Conservation (phyloP, 75 land plant species). For the Picea glauca region DNA sequence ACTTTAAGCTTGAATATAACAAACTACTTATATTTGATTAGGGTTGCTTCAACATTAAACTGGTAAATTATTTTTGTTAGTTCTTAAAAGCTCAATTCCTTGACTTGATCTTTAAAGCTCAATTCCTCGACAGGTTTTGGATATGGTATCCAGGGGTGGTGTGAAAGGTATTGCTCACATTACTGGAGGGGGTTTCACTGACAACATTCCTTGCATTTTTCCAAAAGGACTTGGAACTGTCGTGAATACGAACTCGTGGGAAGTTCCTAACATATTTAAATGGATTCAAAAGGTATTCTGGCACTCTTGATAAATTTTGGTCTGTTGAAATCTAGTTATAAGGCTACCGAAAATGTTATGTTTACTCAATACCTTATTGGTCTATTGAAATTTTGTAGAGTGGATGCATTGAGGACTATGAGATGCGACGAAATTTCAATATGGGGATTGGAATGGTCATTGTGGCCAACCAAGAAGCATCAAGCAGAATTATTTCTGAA, state of each 20-base stretch:
- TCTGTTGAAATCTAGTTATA: neutral
- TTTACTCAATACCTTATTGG: neutral
- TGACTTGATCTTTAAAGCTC: neutral
- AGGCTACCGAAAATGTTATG: neutral
- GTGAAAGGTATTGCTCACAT: constrained; percentile 98
- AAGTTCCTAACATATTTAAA: constrained; percentile 76
- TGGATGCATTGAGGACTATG: constrained; percentile 82
- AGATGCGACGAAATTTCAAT: constrained; percentile 94
- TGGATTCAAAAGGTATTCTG: constrained; percentile 85
- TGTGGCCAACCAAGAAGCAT: constrained; percentile 50
- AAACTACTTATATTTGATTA: constrained; percentile 7
- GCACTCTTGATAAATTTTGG: neutral
- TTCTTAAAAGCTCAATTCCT: neutral
- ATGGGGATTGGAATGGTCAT: constrained; percentile 99
- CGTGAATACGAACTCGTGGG: constrained; percentile 72
- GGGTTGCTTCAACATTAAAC: neutral
- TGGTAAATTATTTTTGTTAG: neutral
- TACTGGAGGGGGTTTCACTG: constrained; percentile 99
- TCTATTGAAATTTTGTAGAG: constrained; percentile 32
- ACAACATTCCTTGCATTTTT: constrained; percentile 94
- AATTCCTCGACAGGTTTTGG: constrained; percentile 59
- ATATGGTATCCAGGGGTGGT: constrained; percentile 66
- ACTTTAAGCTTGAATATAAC: neutral
- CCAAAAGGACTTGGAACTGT: constrained; percentile 86
- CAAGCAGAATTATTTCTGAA: constrained; percentile 42